Evolutionary conservation across 169 alveolate genomes (phyloP), one percentile per base, ranked within the genome.

Genomic region (Plasmodium knowlesi): DNA sequence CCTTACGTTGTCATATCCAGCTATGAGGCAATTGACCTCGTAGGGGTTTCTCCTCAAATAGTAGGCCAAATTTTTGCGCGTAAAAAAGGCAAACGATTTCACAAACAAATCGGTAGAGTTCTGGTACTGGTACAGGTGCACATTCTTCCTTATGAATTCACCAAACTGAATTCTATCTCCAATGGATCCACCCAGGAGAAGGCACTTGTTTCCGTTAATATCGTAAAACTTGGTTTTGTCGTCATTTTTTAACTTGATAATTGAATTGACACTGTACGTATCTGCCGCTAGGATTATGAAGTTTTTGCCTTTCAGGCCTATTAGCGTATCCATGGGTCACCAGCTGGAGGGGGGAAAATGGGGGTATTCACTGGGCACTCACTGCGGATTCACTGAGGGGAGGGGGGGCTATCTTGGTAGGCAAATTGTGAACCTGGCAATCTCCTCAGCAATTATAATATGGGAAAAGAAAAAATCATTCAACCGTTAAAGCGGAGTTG

Each of bases 91-190:
- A 54, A 97, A 93, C 30, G 98, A 97, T 76, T 95, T 95, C 30
- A 98, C 97, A 41, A 95, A 95, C 82, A 97, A 92, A 82, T 94
- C 93, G 12, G 95, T 80, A 6, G 97, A 95, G 93, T 97, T 97
- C 94, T 97, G 95, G 92, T 92, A 97, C 73, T 95, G 95, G 81
- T 96, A 97, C 92, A 91, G 93, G 70, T 97, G 97, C 90, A 97
- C 82, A 50, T 97, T 97, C 83, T 96, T 95, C 91, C 96, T 83
- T 70, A 97, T 97, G 89, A 83, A 95, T 88, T 97, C 98, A 9
- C 98, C 96, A 92, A 97, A 97, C 85, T 97, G 98, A 46, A 76
- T 82, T 61, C 98, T 95, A 83, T 97, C 99, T n/a, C 98, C 98
- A 54, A 94, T 73, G 12, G 98, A 97, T 12, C 99, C 99, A 9